phyloP scores from a whole-genome alignment of 2,329 filamentous ascomycete species.

The Cadophora sp. region DNA sequence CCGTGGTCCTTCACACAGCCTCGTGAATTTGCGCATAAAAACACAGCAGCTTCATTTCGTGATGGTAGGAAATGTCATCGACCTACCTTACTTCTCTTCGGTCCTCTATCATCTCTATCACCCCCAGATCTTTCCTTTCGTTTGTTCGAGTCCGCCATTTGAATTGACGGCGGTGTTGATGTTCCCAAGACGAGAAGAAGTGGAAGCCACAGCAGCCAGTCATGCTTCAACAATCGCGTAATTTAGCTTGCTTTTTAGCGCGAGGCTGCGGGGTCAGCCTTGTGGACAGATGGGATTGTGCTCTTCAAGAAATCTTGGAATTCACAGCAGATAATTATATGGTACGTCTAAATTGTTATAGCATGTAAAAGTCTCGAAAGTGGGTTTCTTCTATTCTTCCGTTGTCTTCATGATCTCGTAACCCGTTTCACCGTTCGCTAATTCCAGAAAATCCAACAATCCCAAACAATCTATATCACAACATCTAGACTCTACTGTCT shows the following conservation, averaged over 20 bases:
- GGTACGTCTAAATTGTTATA: neutral
- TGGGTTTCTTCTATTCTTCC: neutral
- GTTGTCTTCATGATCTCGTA: slow-evolving; percentile 1
- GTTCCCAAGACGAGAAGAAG: neutral
- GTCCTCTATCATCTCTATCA: slow-evolving; percentile 29
- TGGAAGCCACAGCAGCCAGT: neutral
- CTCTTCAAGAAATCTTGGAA: too few species aligned
- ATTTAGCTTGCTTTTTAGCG: neutral
- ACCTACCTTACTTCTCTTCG: slow-evolving; percentile 43
- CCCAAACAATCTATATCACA: neutral
- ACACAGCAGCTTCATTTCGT: too few species aligned
- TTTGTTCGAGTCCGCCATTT: slow-evolving; percentile 41
- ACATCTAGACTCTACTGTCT: slow-evolving; percentile 39
- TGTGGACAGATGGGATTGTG: neutral
- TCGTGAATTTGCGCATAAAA: neutral
- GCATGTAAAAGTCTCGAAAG: neutral
- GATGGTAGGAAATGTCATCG: neutral
- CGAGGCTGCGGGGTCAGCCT: neutral
- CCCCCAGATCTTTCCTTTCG: slow-evolving; percentile 34
- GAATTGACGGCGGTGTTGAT: slow-evolving; percentile 2
- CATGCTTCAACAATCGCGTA: slow-evolving; percentile 19
- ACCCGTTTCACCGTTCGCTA: neutral
- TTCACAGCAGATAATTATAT: too few species aligned
- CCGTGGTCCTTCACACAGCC: neutral
- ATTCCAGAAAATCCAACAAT: neutral